Evolutionary conservation across 768 basidiomycete genomes (phyloP), one percentile per base, ranked within the genome.

Genomic region (Tricholoma flavovirens): DNA sequence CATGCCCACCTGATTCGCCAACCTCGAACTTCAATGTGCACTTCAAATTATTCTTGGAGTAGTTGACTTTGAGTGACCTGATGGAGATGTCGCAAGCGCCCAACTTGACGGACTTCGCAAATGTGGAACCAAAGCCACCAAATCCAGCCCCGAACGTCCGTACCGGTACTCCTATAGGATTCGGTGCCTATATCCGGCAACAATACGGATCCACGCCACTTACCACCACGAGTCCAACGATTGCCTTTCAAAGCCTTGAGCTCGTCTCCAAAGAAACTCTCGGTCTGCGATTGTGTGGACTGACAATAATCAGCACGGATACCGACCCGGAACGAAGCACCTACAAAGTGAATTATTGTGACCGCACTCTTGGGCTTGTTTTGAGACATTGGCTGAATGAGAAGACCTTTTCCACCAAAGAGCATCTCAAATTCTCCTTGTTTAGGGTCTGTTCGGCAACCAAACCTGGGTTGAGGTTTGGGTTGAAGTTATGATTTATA

Each of bases 361-460:
- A 76, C 75, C 24, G 67, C 67, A 43, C 69, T 71, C 54, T 67
- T 75, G 19, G 75, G 75, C 58, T 76, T 75, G 56, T 75, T 75
- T 24, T 62, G 46, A 24, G 72, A 71, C 22, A 72, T 74, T 11
- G 75, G 74, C 56, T 75, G 73, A 11, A 75, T 66, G 54, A 75
- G 66, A 5, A 51, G 53, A 1, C 75, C 74, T 50, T 70, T 69
- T 1, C 71, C 73, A 17, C 61, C 63, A 53, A 75, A 76, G 10
- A 75, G 52, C 26, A 58, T 32, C 26, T 74, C 63, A 51, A 75
- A 75, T 53, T 74, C 74, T 51, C 59, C 56, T 40, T 60, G 55
- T 55, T 73, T n/a, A n/a, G n/a, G n/a, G n/a, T n/a, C n/a, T n/a
- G n/a, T n/a, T n/a, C n/a, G n/a, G n/a, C n/a, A n/a, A n/a, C n/a